A percentile compares a stretch with the other conserved stretches of the same genome.
Evolutionary conservation across 2,329 filamentous ascomycete species (phyloP).

Genomic region (Hymenoscyphus linearis): DNA sequence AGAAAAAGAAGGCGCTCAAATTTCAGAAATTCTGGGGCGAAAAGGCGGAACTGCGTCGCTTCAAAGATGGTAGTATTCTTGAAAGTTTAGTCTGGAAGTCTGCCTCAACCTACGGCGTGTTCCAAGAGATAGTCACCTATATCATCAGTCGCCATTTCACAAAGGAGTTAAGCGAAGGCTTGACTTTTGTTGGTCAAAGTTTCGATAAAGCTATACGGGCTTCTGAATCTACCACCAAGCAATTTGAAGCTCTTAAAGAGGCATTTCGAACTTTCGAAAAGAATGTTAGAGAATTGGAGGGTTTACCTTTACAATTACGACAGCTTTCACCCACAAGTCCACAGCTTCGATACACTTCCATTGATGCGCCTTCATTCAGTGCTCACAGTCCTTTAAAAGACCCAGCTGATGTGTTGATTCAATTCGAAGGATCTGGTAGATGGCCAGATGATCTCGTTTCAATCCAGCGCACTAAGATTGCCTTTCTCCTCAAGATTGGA

Average conservation of each 20-base stretch:
- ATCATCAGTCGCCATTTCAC: slow-evolving; percentile 66
- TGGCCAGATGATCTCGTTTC: slow-evolving; percentile 91
- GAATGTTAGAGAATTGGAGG: slow-evolving; percentile 71
- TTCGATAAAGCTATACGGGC: slow-evolving; percentile 39
- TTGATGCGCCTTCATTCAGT: slow-evolving; percentile 46
- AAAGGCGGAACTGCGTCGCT: slow-evolving; percentile 85
- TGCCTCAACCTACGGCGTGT: slow-evolving; percentile 55
- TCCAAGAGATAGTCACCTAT: slow-evolving; percentile 74
- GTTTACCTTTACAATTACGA: slow-evolving; percentile 80
- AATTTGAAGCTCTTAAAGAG: slow-evolving; percentile 51
- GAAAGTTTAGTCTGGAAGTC: slow-evolving; percentile 87
- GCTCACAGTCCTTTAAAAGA: slow-evolving; percentile 36
- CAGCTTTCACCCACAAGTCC: slow-evolving; percentile 71
- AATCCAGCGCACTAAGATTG: slow-evolving; percentile 90
- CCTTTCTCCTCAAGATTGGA: slow-evolving; percentile 67
- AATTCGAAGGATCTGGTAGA: slow-evolving; percentile 86
- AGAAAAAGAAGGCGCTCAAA: slow-evolving; percentile 72
- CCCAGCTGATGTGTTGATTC: slow-evolving; percentile 75
- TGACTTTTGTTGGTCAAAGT: slow-evolving; percentile 40
- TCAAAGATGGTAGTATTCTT: slow-evolving; percentile 89
- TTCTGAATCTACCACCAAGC: slow-evolving; percentile 34
- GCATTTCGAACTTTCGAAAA: slow-evolving; percentile 66
- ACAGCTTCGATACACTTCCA: slow-evolving; percentile 68
- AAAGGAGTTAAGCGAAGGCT: slow-evolving; percentile 38
- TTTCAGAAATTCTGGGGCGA: slow-evolving; percentile 95